Evolutionary conservation across 805 yeast species (phyloP).

Genomic region (Teunomyces lycoperdinae): DNA sequence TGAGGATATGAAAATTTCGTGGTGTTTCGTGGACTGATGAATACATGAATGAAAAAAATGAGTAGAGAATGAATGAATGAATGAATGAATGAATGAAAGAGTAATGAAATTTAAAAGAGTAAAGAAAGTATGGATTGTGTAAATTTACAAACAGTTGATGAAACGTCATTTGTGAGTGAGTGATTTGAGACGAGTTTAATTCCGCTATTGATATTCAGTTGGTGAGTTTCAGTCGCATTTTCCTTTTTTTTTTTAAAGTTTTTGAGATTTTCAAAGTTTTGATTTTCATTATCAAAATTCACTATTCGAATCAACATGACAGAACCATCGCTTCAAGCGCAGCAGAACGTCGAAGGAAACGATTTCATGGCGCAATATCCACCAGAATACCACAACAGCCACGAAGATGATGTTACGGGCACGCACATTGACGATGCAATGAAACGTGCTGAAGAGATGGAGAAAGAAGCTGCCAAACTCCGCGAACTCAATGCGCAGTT

Average conservation of each 20-base stretch:
- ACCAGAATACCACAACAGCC: not conserved
- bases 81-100: no score
- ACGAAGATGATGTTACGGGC: not conserved
- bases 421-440: not conserved
- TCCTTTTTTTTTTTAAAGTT: not conserved
- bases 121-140: no score
- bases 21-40: no score
- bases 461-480: conserved; percentile 4
- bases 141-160: no score
- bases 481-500: conserved; percentile 5
- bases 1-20: no score
- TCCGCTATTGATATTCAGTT: no score
- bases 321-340: conserved; percentile 27
- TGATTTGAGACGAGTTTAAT: no score
- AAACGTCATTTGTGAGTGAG: no score
- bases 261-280: no score
- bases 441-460: conserved; percentile 1
- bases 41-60: no score
- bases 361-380: conserved; percentile 2
- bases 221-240: not conserved
- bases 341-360: conserved; percentile 8
- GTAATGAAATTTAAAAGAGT: no score
- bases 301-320: conserved; percentile 20
- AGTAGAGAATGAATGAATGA: no score
- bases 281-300: not conserved